These are phyloP conservation scores for Solanum hybrid DNA, from an alignment of 305 asterid species.

Conservation along the genomic window DNA sequence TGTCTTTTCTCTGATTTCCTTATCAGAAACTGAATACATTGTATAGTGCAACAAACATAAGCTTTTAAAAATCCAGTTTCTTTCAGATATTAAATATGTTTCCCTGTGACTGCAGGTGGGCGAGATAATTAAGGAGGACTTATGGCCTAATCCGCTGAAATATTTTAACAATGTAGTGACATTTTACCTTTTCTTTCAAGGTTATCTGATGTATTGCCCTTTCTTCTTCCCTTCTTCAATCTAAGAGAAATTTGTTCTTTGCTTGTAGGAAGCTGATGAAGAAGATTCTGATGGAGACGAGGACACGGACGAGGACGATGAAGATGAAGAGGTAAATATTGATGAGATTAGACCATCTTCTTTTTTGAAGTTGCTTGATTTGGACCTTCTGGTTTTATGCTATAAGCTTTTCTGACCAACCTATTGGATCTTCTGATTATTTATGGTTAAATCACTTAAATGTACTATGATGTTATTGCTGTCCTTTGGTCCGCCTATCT, in stretches of 20 bases:
- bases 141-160: slow-evolving; percentile 54
- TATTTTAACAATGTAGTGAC: slow-evolving; percentile 31
- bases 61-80: not conserved
- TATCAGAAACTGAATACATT: not conserved
- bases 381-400: not conserved
- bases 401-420: not conserved
- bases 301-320: not conserved
- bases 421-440: not conserved
- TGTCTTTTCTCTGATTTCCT: not conserved
- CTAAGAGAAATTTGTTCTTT: slow-evolving; percentile 4
- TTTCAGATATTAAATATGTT: not conserved
- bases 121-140: slow-evolving; percentile 43
- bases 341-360: not conserved
- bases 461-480: not conserved
- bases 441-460: not conserved
- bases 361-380: slow-evolving; percentile 4
- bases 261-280: slow-evolving; percentile 39
- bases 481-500: not conserved
- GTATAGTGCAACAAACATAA: not conserved
- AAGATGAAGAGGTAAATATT: slow-evolving; percentile 24
- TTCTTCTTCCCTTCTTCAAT: not conserved
- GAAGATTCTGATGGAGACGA: slow-evolving; percentile 33
- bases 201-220: not conserved
- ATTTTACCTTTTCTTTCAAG: not conserved
- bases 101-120: slow-evolving; percentile 43